phyloP scores from a whole-genome alignment of 78 protist genomes.

The Emiliania huxleyi region DNA sequence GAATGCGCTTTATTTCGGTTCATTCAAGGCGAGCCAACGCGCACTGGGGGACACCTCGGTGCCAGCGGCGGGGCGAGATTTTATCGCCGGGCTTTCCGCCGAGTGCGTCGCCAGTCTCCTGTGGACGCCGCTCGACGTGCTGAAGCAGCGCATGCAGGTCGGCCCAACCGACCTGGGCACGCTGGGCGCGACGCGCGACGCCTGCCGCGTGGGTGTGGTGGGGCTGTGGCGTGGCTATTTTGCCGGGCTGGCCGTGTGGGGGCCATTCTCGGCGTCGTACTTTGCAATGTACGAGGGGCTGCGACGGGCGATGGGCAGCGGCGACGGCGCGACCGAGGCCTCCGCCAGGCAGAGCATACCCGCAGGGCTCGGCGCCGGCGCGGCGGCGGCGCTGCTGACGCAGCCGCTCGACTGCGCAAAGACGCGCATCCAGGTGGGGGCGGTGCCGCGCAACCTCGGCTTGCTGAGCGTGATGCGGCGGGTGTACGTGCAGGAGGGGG shows the following conservation, averaged over 20 bases:
- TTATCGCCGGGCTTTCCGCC: neutral
- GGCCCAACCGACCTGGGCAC: neutral
- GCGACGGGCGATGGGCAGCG: neutral
- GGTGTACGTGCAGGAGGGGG: neutral
- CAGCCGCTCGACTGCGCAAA: slow-evolving; percentile 1
- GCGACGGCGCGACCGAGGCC: neutral
- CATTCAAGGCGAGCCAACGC: neutral
- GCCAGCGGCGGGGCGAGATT: neutral
- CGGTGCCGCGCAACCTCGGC: neutral
- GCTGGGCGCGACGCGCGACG: neutral
- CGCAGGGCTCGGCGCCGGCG: neutral
- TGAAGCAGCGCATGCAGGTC: slow-evolving; percentile 4
- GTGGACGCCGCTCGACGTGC: neutral
- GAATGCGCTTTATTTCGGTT: neutral
- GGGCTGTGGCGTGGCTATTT: neutral
- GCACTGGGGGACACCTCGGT: neutral
- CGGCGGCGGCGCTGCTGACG: neutral
- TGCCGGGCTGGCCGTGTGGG: neutral
- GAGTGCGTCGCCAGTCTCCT: neutral
- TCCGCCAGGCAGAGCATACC: neutral
- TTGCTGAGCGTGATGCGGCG: neutral
- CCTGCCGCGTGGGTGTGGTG: neutral
- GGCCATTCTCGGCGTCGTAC: neutral
- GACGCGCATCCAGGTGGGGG: neutral
- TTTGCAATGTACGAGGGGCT: neutral